A percentile compares a stretch with the other conserved stretches of the same genome.
Evolutionary conservation across 148 eudicot species (phyloP).

Genomic region (Arbutus unedo): DNA sequence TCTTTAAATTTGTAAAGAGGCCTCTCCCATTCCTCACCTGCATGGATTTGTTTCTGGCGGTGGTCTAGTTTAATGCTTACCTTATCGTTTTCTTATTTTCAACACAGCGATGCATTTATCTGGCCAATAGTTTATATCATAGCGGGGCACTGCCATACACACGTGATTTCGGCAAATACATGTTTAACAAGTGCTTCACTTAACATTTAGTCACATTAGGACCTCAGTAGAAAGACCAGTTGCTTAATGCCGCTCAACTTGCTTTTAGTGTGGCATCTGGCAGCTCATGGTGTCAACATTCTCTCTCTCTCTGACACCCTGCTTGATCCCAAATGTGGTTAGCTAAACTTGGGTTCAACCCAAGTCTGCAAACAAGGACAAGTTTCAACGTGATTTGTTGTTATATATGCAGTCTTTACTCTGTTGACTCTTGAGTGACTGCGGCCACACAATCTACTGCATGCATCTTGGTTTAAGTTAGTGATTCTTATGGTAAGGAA

Average conservation of each 20-base stretch:
- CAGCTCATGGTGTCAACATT: neutral
- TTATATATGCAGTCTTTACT: neutral
- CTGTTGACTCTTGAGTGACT: neutral
- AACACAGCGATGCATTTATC: neutral
- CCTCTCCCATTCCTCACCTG: neutral
- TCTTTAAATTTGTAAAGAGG: neutral
- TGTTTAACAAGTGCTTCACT: neutral
- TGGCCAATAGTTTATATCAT: neutral
- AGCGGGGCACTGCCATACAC: neutral
- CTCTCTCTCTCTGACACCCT: neutral
- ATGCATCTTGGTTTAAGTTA: neutral
- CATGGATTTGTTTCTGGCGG: slow-evolving; percentile 1
- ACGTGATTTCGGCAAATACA: neutral
- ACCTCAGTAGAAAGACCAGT: neutral
- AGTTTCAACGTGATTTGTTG: neutral
- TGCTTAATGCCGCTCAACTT: slow-evolving; percentile 4
- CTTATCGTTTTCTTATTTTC: neutral
- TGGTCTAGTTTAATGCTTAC: neutral
- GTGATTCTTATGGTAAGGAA: no score
- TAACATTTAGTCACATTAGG: neutral
- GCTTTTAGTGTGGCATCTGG: neutral
- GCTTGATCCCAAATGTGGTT: neutral
- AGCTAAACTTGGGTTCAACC: neutral
- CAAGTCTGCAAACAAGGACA: neutral
- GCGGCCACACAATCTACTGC: neutral